Percentiles rank a stretch among this genome's conserved stretches.
Evolutionary conservation across 2,329 filamentous ascomycete genomes (phyloP).

Genomic region (Fusarium pseudonygamai): DNA sequence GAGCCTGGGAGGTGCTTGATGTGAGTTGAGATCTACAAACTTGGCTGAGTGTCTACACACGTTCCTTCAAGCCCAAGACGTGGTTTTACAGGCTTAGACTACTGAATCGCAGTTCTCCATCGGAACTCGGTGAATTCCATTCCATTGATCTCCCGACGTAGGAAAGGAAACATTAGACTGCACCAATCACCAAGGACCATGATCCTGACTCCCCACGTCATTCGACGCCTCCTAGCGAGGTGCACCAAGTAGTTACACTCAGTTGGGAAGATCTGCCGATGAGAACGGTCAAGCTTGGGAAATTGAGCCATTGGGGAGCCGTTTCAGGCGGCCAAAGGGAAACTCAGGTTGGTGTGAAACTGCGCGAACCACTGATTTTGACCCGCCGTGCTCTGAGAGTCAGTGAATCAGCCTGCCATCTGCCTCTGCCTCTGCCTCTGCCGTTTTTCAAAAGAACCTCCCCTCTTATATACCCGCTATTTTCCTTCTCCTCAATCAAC

Average conservation of each 20-base stretch:
- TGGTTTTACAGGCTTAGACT: not conserved
- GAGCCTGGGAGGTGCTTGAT: no score
- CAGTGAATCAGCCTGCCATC: not conserved
- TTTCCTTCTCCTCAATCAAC: constrained; percentile 19
- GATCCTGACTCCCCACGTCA: constrained; percentile 29
- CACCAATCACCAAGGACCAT: constrained; percentile 18
- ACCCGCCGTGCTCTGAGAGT: constrained; percentile 9
- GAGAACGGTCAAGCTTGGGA: constrained; percentile 1
- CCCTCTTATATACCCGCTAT: constrained; percentile 16
- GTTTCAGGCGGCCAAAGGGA: constrained; percentile 1
- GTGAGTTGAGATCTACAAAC: not conserved
- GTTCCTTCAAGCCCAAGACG: not conserved
- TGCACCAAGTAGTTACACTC: constrained; percentile 17
- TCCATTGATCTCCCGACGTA: constrained; percentile 13
- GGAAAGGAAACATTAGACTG: constrained; percentile 1
- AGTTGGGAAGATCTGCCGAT: constrained; percentile 14
- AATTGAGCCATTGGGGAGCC: constrained; percentile 13
- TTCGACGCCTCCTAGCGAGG: constrained; percentile 14
- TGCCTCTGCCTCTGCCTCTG: not conserved
- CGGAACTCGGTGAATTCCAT: constrained; percentile 21
- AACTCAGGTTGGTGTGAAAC: constrained; percentile 8
- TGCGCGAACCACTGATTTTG: constrained; percentile 2
- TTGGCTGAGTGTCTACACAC: not conserved
- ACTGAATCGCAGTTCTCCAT: not conserved
- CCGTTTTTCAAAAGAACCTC: constrained; percentile 28